Evolutionary conservation across 2,329 filamentous ascomycete species (phyloP).

Genomic region (Chalaropsis ovoidea): DNA sequence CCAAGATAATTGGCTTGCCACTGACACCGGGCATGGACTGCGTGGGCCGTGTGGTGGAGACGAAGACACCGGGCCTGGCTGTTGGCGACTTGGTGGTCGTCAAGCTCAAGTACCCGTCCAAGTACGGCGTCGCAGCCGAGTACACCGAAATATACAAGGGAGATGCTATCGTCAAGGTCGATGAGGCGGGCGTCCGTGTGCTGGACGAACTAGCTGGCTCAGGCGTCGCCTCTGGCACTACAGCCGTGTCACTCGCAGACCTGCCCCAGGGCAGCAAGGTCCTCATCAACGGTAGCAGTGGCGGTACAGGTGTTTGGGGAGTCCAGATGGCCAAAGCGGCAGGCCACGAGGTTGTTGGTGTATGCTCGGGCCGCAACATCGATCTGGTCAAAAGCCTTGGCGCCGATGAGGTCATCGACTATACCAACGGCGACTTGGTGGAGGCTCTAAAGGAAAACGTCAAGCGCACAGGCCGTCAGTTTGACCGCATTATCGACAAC

Average conservation of each 20-base stretch:
- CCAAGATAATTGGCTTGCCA: constrained; percentile 36
- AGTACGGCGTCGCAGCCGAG: constrained; percentile 38
- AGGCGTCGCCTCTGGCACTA: constrained; percentile 35
- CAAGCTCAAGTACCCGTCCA: constrained; percentile 29
- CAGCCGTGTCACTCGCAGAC: constrained; percentile 6
- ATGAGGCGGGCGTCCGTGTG: constrained; percentile 30
- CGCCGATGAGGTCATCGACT: constrained; percentile 56
- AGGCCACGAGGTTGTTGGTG: constrained; percentile 50
- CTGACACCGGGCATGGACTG: constrained; percentile 43
- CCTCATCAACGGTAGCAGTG: constrained; percentile 56
- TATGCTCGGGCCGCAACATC: constrained; percentile 51
- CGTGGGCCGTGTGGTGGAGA: constrained; percentile 39
- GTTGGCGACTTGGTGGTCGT: constrained; percentile 40
- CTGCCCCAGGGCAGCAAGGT: constrained; percentile 41
- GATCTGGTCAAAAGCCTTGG: constrained; percentile 49
- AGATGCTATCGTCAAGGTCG: constrained; percentile 17
- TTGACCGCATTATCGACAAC: constrained; percentile 49
- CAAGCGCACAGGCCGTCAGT: constrained; percentile 32
- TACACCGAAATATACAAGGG: constrained; percentile 34
- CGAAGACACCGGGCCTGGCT: constrained; percentile 30
- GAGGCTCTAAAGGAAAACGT: constrained; percentile 39
- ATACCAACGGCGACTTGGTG: constrained; percentile 42
- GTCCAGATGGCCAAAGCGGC: constrained; percentile 56
- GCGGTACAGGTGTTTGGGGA: constrained; percentile 50
- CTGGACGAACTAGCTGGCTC: constrained; percentile 43